phyloP scores from a whole-genome alignment of 768 basidiomycete species.

The Sistotremastrum suecicum region DNA sequence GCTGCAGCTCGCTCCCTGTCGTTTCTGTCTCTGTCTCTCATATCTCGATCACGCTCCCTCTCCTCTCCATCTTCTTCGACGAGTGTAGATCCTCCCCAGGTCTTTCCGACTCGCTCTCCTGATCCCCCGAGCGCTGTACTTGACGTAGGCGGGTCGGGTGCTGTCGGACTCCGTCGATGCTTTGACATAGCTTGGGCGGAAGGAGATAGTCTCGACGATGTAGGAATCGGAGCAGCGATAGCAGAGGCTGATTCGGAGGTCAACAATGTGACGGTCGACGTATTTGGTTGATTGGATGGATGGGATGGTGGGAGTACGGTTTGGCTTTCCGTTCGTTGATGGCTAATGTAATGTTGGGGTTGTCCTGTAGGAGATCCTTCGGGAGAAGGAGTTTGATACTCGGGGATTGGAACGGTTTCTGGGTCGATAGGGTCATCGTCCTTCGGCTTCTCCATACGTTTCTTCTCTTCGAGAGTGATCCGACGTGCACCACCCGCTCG shows the following conservation, averaged over 20 bases:
- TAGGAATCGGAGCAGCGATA: too few species aligned
- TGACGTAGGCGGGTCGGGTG: conserved; percentile 41
- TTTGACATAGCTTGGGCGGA: conserved; percentile 4
- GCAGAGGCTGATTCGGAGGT: not conserved
- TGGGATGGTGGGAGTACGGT: not conserved
- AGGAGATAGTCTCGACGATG: not conserved
- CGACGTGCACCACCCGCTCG: conserved; percentile 23
- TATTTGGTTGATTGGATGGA: not conserved
- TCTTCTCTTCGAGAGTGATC: conserved; percentile 32
- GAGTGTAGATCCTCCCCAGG: conserved; percentile 20
- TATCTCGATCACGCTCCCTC: conserved; percentile 20
- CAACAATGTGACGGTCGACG: not conserved
- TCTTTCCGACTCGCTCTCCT: conserved; percentile 18
- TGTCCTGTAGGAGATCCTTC: not conserved
- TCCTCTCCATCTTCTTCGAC: conserved; percentile 25
- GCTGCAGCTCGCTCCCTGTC: conserved; percentile 2
- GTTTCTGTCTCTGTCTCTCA: conserved; percentile 12
- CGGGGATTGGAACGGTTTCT: conserved; percentile 9
- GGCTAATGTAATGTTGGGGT: not conserved
- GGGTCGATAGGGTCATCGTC: conserved; percentile 15
- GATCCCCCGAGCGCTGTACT: conserved; percentile 18
- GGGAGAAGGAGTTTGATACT: not conserved
- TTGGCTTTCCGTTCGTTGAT: not conserved
- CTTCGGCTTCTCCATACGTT: conserved; percentile 18
- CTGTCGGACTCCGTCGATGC: conserved; percentile 58